Conservation (phyloP, 306 rosid genomes). For the Fagus sylvatica region DNA sequence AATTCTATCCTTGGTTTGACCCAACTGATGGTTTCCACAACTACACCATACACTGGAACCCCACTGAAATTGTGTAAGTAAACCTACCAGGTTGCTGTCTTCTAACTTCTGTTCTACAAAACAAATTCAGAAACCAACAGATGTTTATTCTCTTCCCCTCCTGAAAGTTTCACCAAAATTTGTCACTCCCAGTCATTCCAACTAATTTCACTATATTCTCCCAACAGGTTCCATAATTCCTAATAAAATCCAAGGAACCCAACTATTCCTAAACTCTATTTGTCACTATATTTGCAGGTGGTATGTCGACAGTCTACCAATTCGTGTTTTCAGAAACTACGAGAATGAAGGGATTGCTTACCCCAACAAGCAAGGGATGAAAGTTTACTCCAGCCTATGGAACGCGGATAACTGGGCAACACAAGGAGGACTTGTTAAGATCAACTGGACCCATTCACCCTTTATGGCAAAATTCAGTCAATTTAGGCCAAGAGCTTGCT, state of each 20-base stretch:
- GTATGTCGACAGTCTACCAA: conserved; percentile 70
- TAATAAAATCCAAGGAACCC: neutral
- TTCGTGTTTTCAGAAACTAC: conserved; percentile 74
- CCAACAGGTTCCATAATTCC: neutral
- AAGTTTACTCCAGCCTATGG: conserved; percentile 65
- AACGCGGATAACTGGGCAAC: conserved; percentile 87
- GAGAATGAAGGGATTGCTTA: conserved; percentile 53
- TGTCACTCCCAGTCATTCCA: neutral
- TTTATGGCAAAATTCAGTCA: conserved; percentile 50
- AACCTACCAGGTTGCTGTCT: neutral
- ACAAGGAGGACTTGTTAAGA: conserved; percentile 70
- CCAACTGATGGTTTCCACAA: conserved; percentile 81
- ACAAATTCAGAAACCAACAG: neutral
- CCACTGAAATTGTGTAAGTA: conserved; percentile 70
- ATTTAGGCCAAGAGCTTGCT: conserved; percentile 78
- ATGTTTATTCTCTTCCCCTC: neutral
- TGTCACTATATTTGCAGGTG: conserved; percentile 49
- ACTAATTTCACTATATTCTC: too few species aligned
- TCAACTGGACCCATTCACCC: conserved; percentile 68
- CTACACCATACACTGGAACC: conserved; percentile 95
- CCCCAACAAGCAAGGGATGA: conserved; percentile 85
- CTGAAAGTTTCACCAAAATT: neutral
- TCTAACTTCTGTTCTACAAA: neutral
- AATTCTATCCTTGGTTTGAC: conserved; percentile 83
- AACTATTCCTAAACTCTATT: neutral